Percentiles rank a stretch among this genome's conserved stretches.
Evolutionary conservation across 257 asterid species (phyloP).

Genomic region (Solanum etuberosum): DNA sequence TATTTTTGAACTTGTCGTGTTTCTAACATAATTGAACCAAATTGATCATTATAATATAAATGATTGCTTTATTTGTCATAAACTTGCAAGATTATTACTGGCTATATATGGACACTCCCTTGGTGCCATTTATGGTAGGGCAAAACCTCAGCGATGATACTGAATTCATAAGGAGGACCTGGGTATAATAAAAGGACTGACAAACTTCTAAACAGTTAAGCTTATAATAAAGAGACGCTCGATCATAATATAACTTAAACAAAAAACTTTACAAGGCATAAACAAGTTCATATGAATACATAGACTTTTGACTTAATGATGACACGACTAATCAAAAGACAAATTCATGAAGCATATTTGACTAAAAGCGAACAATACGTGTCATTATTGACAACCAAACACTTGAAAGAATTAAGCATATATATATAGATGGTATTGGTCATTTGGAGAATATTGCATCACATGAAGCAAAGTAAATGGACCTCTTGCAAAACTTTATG

Average conservation of each 20-base stretch:
- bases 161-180: background rate
- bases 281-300: background rate
- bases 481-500: background rate
- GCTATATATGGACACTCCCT: background rate
- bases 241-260: background rate
- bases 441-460: background rate
- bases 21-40: background rate
- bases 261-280: background rate
- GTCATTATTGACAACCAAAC: background rate
- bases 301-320: background rate
- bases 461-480: background rate
- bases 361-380: background rate
- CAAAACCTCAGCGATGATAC: background rate
- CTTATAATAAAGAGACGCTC: background rate
- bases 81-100: background rate
- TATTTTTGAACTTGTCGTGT: background rate
- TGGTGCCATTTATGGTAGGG: background rate
- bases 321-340: background rate
- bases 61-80: background rate
- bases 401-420: background rate
- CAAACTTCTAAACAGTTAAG: background rate
- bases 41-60: background rate
- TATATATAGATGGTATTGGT: background rate
- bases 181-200: background rate
- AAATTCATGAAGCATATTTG: background rate